These are phyloP conservation scores for Podospora pseudopauciseta DNA, from an alignment of 495 filamentous ascomycete genomes.

Conservation along the genomic window DNA sequence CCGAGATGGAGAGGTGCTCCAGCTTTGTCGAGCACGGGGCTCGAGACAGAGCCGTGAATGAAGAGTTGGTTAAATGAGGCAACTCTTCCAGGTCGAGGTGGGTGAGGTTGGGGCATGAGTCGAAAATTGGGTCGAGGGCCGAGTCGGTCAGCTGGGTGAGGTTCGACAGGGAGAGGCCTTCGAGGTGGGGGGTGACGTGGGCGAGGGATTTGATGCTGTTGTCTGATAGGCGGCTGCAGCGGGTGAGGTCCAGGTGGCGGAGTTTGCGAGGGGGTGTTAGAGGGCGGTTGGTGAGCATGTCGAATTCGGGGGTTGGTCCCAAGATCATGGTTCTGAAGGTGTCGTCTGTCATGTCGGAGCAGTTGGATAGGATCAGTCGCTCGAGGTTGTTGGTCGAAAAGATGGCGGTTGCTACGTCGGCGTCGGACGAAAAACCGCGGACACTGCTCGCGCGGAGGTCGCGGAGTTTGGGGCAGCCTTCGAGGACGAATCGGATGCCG, in stretches of 20 bases:
- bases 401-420: slow-evolving; percentile 63
- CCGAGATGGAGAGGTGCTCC: slow-evolving; percentile 81
- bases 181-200: slow-evolving; percentile 70
- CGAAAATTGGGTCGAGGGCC: slow-evolving; percentile 66
- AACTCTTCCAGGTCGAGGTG: slow-evolving; percentile 91
- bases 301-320: slow-evolving; percentile 68
- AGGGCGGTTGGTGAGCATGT: slow-evolving; percentile 70
- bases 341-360: slow-evolving; percentile 69
- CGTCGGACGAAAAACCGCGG: slow-evolving; percentile 64
- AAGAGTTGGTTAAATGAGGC: slow-evolving; percentile 65
- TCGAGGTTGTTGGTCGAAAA: slow-evolving; percentile 79
- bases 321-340: slow-evolving; percentile 67
- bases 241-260: slow-evolving; percentile 78
- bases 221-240: slow-evolving; percentile 71
- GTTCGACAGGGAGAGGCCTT: slow-evolving; percentile 76
- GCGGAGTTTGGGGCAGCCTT: slow-evolving; percentile 65
- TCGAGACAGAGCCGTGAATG: slow-evolving; percentile 67
- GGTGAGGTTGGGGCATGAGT: slow-evolving; percentile 68
- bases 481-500: slow-evolving; percentile 70
- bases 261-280: slow-evolving; percentile 75
- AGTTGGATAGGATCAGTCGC: slow-evolving; percentile 71
- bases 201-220: slow-evolving; percentile 63
- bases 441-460: slow-evolving; percentile 84
- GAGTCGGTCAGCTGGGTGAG: slow-evolving; percentile 69
- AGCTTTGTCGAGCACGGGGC: slow-evolving; percentile 67